A percentile compares a stretch with the other conserved stretches of the same genome.
Evolutionary conservation across 768 basidiomycete genomes (phyloP).

Genomic region (Amanita pseudoporphyria): DNA sequence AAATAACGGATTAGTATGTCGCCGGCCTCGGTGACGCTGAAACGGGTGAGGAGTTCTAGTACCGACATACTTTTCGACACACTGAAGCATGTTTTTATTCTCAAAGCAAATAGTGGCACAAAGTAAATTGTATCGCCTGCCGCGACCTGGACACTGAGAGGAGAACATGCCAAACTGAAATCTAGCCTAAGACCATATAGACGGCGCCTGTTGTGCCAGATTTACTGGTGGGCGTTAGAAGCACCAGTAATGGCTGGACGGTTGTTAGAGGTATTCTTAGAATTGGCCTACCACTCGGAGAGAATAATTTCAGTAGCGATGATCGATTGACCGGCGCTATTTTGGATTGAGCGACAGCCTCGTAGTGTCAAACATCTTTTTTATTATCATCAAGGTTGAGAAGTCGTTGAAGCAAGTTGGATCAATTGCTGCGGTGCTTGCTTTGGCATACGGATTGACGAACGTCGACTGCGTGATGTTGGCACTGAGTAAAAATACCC

Average conservation of each 20-base stretch:
- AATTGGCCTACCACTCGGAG: neutral
- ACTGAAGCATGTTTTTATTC: constrained; percentile 9
- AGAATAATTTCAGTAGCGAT: neutral
- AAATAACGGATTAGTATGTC: constrained; percentile 28
- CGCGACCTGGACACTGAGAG: constrained; percentile 15
- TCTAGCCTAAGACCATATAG: neutral
- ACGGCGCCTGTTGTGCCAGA: constrained; percentile 7
- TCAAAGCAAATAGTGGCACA: constrained; percentile 13
- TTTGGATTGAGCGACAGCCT: constrained; percentile 25
- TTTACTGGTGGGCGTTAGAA: neutral
- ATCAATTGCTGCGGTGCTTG: constrained; percentile 28
- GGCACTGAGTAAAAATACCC: neutral
- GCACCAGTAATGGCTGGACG: constrained; percentile 4
- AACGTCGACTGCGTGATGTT: constrained; percentile 49
- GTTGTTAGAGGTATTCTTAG: constrained; percentile 7
- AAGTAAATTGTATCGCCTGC: constrained; percentile 30
- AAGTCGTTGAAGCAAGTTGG: constrained; percentile 26
- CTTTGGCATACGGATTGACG: constrained; percentile 35
- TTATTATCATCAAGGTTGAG: too few relatives aligned
- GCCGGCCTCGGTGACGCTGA: neutral
- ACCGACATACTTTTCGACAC: constrained; percentile 23
- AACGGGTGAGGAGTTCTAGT: neutral
- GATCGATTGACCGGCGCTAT: neutral
- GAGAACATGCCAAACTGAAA: constrained; percentile 6
- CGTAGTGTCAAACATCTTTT: too few relatives aligned